Conservation (phyloP, 805 yeast species). For the Metschnikowia colocasiae region DNA sequence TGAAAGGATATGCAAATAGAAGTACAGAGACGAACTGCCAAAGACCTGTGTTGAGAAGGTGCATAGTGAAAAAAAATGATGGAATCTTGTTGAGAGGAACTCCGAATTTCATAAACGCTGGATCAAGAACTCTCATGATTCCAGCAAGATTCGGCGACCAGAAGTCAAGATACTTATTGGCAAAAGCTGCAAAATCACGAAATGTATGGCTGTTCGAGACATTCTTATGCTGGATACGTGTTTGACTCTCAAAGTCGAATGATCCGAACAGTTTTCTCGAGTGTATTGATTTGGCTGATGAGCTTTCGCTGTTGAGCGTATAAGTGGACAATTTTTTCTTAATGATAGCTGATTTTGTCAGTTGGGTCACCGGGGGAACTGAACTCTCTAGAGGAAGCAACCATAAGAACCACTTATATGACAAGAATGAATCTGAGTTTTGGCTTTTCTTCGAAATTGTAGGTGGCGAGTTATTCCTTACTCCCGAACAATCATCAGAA, state of each 20-base stretch:
- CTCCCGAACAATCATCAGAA: not conserved
- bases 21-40: slow-evolving; percentile 15
- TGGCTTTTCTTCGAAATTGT: not conserved
- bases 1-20: slow-evolving; percentile 10
- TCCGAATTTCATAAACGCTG: slow-evolving; percentile 17
- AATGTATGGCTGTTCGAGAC: slow-evolving; percentile 22
- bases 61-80: slow-evolving; percentile 7
- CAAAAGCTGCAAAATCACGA: slow-evolving; percentile 21
- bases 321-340: slow-evolving; percentile 20
- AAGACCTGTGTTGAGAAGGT: slow-evolving; percentile 7
- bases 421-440: not conserved
- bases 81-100: slow-evolving; percentile 10
- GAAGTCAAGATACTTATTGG: slow-evolving; percentile 16
- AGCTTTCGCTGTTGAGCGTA: slow-evolving; percentile 18
- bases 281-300: slow-evolving; percentile 10
- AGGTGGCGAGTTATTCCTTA: not conserved
- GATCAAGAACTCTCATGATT: slow-evolving; percentile 11
- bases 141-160: slow-evolving; percentile 8
- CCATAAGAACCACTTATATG: slow-evolving; percentile 7
- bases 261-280: slow-evolving; percentile 12
- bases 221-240: slow-evolving; percentile 6
- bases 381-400: slow-evolving; percentile 3
- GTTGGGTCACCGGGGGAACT: not conserved
- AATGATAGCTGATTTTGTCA: slow-evolving; percentile 10
- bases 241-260: slow-evolving; percentile 18